A percentile compares a stretch with the other conserved stretches of the same genome.
phyloP scores from a whole-genome alignment of 345 rosid genomes.

The Lumnitzera racemosa region DNA sequence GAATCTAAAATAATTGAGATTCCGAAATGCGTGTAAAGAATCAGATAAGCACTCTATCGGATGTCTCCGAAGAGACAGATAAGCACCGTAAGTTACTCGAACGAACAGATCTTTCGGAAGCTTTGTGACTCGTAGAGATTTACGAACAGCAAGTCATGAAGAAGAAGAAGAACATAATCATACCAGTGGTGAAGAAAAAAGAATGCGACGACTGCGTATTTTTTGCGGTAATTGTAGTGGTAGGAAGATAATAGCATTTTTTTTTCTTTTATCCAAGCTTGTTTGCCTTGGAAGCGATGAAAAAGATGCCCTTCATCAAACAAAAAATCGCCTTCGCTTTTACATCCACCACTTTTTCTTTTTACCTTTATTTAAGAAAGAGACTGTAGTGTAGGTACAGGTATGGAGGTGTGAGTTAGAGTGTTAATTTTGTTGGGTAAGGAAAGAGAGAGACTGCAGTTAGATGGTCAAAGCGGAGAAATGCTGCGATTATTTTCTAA shows the following conservation, averaged over 20 bases:
- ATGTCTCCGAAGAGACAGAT: no score
- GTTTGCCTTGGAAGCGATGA: conserved; percentile 51
- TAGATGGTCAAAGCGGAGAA: no score
- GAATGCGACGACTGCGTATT: background rate
- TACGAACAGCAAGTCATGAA: background rate
- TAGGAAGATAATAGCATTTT: background rate
- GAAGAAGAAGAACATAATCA: conserved; percentile 10
- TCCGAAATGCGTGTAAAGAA: conserved; percentile 1
- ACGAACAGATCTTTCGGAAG: background rate
- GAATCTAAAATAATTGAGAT: background rate
- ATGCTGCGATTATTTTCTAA: no score
- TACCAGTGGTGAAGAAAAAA: conserved; percentile 3
- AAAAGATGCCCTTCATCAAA: conserved; percentile 41
- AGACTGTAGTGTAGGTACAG: no score
- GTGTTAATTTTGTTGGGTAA: no score
- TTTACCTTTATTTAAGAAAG: no score
- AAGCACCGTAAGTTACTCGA: conserved; percentile 5
- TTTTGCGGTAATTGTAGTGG: conserved; percentile 3
- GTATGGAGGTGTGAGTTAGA: no score
- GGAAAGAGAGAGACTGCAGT: no score
- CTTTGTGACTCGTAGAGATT: background rate
- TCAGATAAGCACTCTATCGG: background rate
- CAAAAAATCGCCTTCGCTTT: no score
- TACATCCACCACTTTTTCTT: no score
- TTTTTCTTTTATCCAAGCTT: conserved; percentile 1